phyloP scores from a whole-genome alignment of 2,329 filamentous ascomycete genomes.

The Ceratocystis papillata region DNA sequence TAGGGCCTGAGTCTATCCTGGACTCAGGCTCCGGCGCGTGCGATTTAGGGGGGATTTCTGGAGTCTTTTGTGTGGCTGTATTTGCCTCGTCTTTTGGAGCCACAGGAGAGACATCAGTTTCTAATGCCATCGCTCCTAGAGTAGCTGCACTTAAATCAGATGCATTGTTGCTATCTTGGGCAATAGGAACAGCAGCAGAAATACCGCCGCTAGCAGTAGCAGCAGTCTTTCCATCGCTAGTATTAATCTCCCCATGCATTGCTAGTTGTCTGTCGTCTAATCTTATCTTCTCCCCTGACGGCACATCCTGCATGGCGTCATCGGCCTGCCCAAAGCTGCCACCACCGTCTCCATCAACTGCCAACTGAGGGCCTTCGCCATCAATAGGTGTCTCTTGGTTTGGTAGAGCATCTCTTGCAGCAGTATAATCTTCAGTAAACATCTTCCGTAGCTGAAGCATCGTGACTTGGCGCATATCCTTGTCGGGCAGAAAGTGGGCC shows the following conservation, averaged over 20 bases:
- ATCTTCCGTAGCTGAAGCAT: slow-evolving; percentile 89
- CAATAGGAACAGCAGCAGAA: neutral
- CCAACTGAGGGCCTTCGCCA: neutral
- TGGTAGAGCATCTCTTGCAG: slow-evolving; percentile 63
- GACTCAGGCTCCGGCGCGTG: slow-evolving; percentile 8
- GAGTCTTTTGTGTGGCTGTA: neutral
- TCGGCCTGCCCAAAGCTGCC: slow-evolving; percentile 11
- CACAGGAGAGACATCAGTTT: neutral
- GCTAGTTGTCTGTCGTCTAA: neutral
- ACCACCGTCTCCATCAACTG: neutral
- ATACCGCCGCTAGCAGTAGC: neutral
- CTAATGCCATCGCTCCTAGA: neutral
- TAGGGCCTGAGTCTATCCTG: neutral
- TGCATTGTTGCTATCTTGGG: neutral
- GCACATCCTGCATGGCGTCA: neutral
- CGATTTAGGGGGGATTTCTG: slow-evolving; percentile 12
- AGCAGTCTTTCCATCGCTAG: neutral
- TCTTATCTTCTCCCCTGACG: neutral
- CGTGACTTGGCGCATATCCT: slow-evolving; percentile 85
- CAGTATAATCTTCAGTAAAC: slow-evolving; percentile 73
- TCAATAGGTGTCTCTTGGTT: slow-evolving; percentile 46
- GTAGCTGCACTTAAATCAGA: neutral
- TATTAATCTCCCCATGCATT: neutral
- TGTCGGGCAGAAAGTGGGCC: slow-evolving; percentile 86
- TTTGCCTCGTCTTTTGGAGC: neutral